Evolutionary conservation across 139 green algal species (phyloP).

Genomic region (Chlamydomonas urium): DNA sequence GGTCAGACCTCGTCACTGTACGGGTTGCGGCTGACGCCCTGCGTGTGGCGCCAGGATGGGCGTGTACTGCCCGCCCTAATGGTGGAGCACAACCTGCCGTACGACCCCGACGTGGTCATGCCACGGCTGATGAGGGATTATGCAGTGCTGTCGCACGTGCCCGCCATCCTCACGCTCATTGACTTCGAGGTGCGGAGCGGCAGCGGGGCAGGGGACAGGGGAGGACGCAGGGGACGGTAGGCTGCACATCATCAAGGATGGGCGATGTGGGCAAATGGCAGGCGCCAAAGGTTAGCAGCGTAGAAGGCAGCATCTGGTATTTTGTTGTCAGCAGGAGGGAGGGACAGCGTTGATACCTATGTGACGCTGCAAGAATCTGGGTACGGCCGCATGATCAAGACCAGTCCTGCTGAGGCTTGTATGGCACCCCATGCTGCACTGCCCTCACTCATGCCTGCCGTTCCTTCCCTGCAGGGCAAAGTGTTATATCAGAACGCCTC

Average conservation of each 20-base stretch:
- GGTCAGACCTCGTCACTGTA: constrained; percentile 32
- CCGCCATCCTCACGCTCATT: constrained; percentile 48
- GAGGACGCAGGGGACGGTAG: neutral
- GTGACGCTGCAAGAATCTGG: neutral
- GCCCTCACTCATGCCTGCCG: neutral
- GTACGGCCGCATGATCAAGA: neutral
- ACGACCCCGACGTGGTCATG: constrained; percentile 40
- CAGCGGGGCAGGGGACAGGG: too few species aligned
- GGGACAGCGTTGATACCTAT: neutral
- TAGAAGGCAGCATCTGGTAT: neutral
- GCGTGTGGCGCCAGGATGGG: constrained; percentile 24
- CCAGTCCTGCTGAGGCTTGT: neutral
- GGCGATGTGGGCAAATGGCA: too few species aligned
- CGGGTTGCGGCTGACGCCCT: constrained; percentile 43
- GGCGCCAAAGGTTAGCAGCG: neutral
- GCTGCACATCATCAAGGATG: too few species aligned
- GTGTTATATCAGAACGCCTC: constrained; percentile 48
- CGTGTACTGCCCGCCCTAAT: neutral
- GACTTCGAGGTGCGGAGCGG: constrained; percentile 36
- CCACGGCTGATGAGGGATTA: constrained; percentile 46
- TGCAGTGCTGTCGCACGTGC: constrained; percentile 42
- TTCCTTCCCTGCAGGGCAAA: constrained; percentile 12
- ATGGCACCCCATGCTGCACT: neutral
- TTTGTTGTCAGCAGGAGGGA: neutral
- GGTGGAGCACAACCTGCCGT: constrained; percentile 45